A percentile compares a stretch with the other conserved stretches of the same genome.
phyloP scores from a whole-genome alignment of 1,284 basidiomycete species.

The Stereum hirsutum region DNA sequence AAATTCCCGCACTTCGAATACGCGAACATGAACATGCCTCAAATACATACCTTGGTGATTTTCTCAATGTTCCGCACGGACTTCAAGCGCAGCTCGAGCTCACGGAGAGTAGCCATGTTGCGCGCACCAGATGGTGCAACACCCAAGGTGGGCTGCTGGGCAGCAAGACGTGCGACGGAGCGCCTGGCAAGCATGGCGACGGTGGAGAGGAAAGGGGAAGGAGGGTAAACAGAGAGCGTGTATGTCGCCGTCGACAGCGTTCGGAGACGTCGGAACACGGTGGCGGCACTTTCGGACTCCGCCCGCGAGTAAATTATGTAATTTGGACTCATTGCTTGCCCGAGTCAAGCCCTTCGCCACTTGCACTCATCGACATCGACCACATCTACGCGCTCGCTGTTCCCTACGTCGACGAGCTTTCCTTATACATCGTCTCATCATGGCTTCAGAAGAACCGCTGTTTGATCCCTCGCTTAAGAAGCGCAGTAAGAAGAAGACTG shows the following conservation, averaged over 20 bases:
- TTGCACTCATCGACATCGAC: too few species aligned
- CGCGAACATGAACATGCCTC: not conserved
- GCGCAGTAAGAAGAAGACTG: conserved; percentile 75
- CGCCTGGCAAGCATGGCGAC: conserved; percentile 50
- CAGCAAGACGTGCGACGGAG: conserved; percentile 53
- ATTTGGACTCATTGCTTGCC: conserved; percentile 11
- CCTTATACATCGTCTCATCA: conserved; percentile 15
- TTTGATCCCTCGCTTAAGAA: conserved; percentile 82
- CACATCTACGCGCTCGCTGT: conserved; percentile 22
- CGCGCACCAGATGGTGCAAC: conserved; percentile 60
- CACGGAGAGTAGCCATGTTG: conserved; percentile 95
- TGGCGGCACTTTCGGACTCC: conserved; percentile 11
- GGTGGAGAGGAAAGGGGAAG: conserved; percentile 8
- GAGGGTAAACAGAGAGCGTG: conserved; percentile 14
- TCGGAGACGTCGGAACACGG: conserved; percentile 6
- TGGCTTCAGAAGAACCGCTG: conserved; percentile 64
- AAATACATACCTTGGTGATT: conserved; percentile 86
- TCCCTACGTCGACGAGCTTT: conserved; percentile 5
- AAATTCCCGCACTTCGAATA: not conserved
- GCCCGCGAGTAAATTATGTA: too few species aligned
- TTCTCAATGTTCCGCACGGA: conserved; percentile 98
- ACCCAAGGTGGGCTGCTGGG: conserved; percentile 46
- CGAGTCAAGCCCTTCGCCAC: conserved; percentile 29
- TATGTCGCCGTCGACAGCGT: conserved; percentile 23
- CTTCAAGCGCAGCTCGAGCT: conserved; percentile 96